These are phyloP conservation scores for Penicillium cosmopolitanum DNA, from an alignment of 495 filamentous ascomycete genomes.

Conservation along the genomic window DNA sequence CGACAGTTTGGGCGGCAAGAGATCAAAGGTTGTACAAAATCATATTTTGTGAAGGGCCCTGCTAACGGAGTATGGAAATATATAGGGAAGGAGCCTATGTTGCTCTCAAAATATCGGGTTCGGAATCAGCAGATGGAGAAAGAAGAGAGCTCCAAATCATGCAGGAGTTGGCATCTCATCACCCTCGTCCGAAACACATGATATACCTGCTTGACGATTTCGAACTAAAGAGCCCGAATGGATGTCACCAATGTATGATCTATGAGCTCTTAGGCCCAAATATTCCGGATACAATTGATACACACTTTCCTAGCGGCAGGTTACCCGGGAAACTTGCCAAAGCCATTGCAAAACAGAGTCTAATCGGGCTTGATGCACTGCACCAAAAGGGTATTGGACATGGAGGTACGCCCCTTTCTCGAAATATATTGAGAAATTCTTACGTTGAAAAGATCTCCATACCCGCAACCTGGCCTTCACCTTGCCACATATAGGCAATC, in stretches of 20 bases:
- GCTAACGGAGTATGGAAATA: background rate
- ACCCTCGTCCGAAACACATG: conserved; percentile 26
- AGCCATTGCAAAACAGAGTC: conserved; percentile 44
- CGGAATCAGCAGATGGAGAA: conserved; percentile 23
- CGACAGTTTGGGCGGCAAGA: conserved; percentile 54
- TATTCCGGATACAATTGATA: conserved; percentile 32
- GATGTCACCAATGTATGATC: conserved; percentile 50
- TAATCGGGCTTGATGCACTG: conserved; percentile 43
- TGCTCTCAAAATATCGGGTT: conserved; percentile 35
- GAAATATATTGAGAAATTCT: conserved; percentile 10
- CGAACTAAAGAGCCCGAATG: conserved; percentile 44
- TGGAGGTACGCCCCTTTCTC: conserved; percentile 35
- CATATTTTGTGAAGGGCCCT: too few relatives aligned
- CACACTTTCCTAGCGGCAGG: conserved; percentile 32
- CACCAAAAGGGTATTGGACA: conserved; percentile 47
- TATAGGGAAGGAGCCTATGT: conserved; percentile 31
- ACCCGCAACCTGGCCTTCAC: conserved; percentile 53
- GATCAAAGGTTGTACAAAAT: conserved; percentile 36
- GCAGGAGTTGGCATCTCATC: conserved; percentile 26
- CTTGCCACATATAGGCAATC: conserved; percentile 23
- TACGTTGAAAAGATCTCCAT: conserved; percentile 42
- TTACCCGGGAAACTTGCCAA: conserved; percentile 48
- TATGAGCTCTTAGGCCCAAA: conserved; percentile 49
- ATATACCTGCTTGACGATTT: conserved; percentile 47
- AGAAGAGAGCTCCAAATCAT: conserved; percentile 31